Evolutionary conservation across 495 filamentous ascomycete species (phyloP).

Genomic region (Sphaerosporella brunnea): DNA sequence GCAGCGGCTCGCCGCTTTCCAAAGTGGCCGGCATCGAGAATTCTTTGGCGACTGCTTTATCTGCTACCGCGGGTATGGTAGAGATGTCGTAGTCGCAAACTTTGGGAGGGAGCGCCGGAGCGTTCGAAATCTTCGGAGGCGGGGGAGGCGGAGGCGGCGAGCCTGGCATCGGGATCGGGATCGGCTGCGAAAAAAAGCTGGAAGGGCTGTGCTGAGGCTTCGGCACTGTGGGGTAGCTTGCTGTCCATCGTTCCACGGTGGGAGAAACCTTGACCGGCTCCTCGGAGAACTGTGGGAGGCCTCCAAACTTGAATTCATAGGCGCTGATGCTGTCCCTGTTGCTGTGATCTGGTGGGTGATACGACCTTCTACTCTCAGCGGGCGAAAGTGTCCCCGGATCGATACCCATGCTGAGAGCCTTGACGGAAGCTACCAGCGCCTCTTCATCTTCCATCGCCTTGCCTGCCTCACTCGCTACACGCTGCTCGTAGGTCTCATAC

Average conservation of each 20-base stretch:
- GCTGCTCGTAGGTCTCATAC: not conserved
- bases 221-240: conserved; percentile 40
- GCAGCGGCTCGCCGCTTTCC: conserved; percentile 70
- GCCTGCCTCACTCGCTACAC: not conserved
- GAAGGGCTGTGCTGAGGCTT: conserved; percentile 30
- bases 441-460: conserved; percentile 5
- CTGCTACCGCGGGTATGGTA: no score
- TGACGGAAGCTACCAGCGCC: not conserved
- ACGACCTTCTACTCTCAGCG: no score
- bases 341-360: not conserved
- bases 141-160: conserved; percentile 9
- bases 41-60: conserved; percentile 32
- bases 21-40: conserved; percentile 77
- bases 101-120: conserved; percentile 22
- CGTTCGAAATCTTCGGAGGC: conserved; percentile 18
- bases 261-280: not conserved
- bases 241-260: conserved; percentile 14
- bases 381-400: no score
- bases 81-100: no score
- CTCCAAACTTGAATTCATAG: conserved; percentile 2
- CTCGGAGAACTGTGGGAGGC: not conserved
- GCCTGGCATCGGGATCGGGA: not conserved
- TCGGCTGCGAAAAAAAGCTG: no score
- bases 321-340: not conserved
- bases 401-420: conserved; percentile 1